A percentile compares a stretch with the other conserved stretches of the same genome.
Conservation (phyloP, 805 yeast genomes). For the Kodamaea jinghongensis region DNA sequence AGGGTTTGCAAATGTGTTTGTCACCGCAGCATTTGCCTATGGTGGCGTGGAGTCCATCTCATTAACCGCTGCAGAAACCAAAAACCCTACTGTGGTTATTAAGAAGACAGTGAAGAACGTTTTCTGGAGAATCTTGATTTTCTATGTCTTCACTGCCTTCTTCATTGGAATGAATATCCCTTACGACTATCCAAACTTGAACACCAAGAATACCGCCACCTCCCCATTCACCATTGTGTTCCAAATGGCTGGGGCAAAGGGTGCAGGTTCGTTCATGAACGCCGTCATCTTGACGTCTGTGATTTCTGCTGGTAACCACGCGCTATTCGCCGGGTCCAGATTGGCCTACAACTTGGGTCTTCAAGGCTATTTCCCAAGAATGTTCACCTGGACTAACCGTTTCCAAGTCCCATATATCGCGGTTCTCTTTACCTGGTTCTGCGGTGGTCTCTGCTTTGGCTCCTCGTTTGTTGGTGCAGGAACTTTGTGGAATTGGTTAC, state of each 20-base stretch:
- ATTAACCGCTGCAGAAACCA: slow-evolving; percentile 56
- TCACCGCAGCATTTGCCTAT: slow-evolving; percentile 28
- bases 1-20: slow-evolving; percentile 19
- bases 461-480: slow-evolving; percentile 56
- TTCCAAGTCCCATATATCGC: slow-evolving; percentile 50
- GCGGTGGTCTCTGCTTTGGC: slow-evolving; percentile 59
- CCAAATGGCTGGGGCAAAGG: slow-evolving; percentile 61
- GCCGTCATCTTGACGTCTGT: slow-evolving; percentile 70
- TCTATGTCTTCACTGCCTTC: slow-evolving; percentile 39
- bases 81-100: slow-evolving; percentile 56
- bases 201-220: slow-evolving; percentile 36
- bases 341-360: slow-evolving; percentile 56
- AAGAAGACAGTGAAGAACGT: slow-evolving; percentile 62
- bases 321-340: slow-evolving; percentile 67
- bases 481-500: slow-evolving; percentile 52
- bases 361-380: slow-evolving; percentile 46
- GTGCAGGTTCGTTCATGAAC: slow-evolving; percentile 75
- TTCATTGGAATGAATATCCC: slow-evolving; percentile 39
- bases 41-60: slow-evolving; percentile 53
- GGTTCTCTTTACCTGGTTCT: slow-evolving; percentile 48
- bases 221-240: slow-evolving; percentile 85
- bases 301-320: slow-evolving; percentile 47
- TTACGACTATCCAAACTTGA: slow-evolving; percentile 24
- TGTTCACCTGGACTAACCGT: slow-evolving; percentile 42
- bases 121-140: slow-evolving; percentile 47